Evolutionary conservation across 169 alveolate species (phyloP).

Genomic region (Cryptosporidium baileyi): DNA sequence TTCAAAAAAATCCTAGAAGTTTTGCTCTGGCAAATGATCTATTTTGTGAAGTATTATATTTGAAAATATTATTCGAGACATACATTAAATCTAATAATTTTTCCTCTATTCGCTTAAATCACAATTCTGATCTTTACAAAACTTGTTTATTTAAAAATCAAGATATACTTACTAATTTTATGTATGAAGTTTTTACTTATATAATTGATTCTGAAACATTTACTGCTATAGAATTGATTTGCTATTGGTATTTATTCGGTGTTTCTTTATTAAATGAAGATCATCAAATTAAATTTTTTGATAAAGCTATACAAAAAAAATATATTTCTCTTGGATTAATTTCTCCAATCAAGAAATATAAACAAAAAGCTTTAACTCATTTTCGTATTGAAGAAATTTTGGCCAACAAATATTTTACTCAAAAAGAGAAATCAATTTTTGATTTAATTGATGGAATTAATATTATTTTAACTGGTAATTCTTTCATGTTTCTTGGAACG

Average conservation of each 20-base stretch:
- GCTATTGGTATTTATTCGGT: conserved; percentile 51
- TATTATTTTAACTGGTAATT: background rate
- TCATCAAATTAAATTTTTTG: background rate
- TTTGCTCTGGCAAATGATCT: no score
- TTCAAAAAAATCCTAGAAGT: no score
- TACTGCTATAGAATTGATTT: no score
- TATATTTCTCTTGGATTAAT: background rate
- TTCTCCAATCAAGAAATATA: background rate
- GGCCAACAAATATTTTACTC: background rate
- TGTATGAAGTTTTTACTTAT: no score
- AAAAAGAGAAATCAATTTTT: background rate
- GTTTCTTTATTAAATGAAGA: background rate
- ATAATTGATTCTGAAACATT: no score
- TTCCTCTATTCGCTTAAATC: no score
- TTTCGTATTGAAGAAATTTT: conserved; percentile 27
- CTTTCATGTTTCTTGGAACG: conserved; percentile 28
- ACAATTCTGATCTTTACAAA: no score
- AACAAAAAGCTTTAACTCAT: background rate
- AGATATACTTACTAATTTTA: no score
- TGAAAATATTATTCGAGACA: no score
- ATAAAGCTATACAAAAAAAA: background rate
- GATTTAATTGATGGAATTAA: background rate
- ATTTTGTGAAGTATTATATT: no score
- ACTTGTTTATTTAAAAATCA: no score
- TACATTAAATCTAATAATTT: no score